Conservation (phyloP, 192 early-diverging fungal species). For the Backusella morwellensis region DNA sequence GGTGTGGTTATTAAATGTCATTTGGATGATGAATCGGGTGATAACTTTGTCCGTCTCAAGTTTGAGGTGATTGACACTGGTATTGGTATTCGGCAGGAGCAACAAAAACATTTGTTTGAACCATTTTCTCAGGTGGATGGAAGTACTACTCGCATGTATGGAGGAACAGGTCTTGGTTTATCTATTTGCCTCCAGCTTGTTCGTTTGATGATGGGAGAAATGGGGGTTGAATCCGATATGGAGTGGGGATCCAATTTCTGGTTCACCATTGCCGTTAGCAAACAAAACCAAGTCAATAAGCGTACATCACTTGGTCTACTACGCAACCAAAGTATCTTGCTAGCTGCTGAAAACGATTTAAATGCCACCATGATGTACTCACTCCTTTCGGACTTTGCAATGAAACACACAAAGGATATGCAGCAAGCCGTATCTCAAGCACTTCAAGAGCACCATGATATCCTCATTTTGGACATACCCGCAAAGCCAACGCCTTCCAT, state of each 20-base stretch:
- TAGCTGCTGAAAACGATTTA: constrained; percentile 15
- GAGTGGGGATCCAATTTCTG: constrained; percentile 49
- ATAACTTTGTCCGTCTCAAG: constrained; percentile 33
- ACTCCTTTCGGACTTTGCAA: constrained; percentile 20
- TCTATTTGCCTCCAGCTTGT: constrained; percentile 61
- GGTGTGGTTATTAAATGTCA: constrained; percentile 51
- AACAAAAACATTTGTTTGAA: constrained; percentile 51
- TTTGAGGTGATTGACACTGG: constrained; percentile 52
- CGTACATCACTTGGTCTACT: not conserved
- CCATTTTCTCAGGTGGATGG: constrained; percentile 69
- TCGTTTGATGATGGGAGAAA: constrained; percentile 56
- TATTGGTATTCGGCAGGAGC: constrained; percentile 50
- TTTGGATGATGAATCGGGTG: constrained; percentile 35
- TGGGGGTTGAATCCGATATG: constrained; percentile 40
- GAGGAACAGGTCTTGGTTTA: constrained; percentile 65
- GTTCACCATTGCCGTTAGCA: constrained; percentile 40
- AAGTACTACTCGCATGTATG: constrained; percentile 61
- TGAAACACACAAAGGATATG: constrained; percentile 13
- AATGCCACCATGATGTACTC: constrained; percentile 25
- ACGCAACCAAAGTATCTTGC: constrained; percentile 3
- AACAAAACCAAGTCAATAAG: not conserved
- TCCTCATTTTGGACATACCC: constrained; percentile 28
- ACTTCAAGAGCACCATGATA: constrained; percentile 14
- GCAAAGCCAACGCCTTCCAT: constrained; percentile 13
- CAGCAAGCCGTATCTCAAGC: constrained; percentile 22